phyloP scores from a whole-genome alignment of 1,284 basidiomycete species.

The Fomes fomentarius region DNA sequence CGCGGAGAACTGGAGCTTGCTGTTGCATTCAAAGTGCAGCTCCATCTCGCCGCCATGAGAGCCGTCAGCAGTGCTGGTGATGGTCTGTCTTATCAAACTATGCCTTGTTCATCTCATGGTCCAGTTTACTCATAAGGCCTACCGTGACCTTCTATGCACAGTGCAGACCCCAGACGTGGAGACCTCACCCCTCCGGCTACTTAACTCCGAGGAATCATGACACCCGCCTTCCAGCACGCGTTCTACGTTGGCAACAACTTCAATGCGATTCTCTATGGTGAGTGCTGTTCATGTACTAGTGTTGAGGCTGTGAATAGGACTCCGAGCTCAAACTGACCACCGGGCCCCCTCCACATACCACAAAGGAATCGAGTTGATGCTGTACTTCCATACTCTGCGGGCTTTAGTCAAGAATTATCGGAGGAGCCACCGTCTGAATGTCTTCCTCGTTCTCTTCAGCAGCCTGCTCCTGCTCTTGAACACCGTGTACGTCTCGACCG shows the following conservation, averaged over 20 bases:
- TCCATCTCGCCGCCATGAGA: too few relatives aligned
- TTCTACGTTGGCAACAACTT: not conserved
- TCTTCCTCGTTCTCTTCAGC: conserved; percentile 18
- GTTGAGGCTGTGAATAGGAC: not conserved
- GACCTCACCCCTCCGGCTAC: too few relatives aligned
- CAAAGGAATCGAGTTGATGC: conserved; percentile 17
- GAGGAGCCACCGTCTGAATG: conserved; percentile 3
- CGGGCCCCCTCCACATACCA: too few relatives aligned
- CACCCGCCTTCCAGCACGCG: not conserved
- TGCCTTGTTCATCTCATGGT: too few relatives aligned
- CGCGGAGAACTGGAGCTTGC: too few relatives aligned
- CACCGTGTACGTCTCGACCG: conserved; percentile 19
- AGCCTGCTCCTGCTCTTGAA: conserved; percentile 16
- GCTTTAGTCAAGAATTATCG: conserved; percentile 1
- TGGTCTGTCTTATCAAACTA: too few relatives aligned
- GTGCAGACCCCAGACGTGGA: too few relatives aligned
- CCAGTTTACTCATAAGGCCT: too few relatives aligned
- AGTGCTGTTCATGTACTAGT: not conserved
- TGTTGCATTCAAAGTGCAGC: too few relatives aligned
- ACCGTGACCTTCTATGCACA: too few relatives aligned
- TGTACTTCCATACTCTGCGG: conserved; percentile 12
- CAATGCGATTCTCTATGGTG: not conserved
- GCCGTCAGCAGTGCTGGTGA: too few relatives aligned
- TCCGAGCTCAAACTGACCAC: too few relatives aligned
- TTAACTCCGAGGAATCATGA: not conserved